Base-by-base conservation (phyloP, 176 grass and related monocot species). In the Oryza longistaminata region DNA sequence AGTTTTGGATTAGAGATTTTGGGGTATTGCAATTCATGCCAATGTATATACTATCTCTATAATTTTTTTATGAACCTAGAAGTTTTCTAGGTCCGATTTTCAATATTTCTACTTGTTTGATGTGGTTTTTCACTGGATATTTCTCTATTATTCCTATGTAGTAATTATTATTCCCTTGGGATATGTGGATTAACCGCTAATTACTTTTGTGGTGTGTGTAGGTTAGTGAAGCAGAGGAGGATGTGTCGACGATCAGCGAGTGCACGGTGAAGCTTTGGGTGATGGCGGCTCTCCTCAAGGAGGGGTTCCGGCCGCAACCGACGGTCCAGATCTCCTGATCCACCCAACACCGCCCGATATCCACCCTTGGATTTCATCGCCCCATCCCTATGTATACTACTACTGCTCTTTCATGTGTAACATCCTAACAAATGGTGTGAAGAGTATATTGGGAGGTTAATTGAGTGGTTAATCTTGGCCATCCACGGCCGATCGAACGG, bases 221-320 rank as follows among this genome's bases (percentile, higher is more conserved):
- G 92, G 90, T 71, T 0, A 50, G 64, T 17, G 81, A 76, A 27
- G 34, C 44, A 14, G 85, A 46, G 4, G 70, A 76, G 11, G 83
- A 87, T 0, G 76, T 15, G 14, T 14, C 25, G 14, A 11, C 73
- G 31, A 85, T 91, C 34, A 61, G 73, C 68, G 86, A 85, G 33
- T 19, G 48, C 11, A 70, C 76, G 27, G 81, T 91, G 75, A 90
- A 86, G 64, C 83, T 84, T 0, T 91, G 86, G 92, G 11, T 94
- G 7, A 82, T 87, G 68, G 83, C 80, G 53, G 89, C 92, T 33
- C 88, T 93, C 42, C 83, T 91, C 39, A 50, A 71, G 76, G 81
- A 89, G 66, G 89, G 92, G 1, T 91, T 94, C 39, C 67, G 85
- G 9, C 71, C 82, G 0, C 70, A 89, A 50, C 27, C 85, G 3